Evolutionary conservation across 2,329 filamentous ascomycete genomes (phyloP), one percentile per base, ranked within the genome.

Genomic region (Pleurostoma richardsiae): DNA sequence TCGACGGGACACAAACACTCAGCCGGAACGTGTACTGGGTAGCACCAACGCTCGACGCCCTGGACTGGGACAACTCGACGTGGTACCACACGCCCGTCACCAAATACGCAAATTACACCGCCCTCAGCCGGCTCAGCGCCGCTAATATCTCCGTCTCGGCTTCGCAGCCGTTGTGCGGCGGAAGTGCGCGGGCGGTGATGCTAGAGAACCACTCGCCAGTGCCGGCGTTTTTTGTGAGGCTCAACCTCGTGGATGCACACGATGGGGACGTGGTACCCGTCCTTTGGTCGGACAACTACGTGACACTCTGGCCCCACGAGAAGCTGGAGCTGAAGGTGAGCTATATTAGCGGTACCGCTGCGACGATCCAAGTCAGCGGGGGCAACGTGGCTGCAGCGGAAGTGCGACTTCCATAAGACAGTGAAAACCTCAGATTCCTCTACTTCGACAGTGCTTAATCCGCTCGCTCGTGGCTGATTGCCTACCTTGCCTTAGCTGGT

Each of bases 11-110:
- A 10, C 49, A 53, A 3, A 42, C 46, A 1, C 52, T 83, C 3
- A 81, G 76, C 50, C 68, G 77, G 2, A 83, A 82, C 51, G 74
- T 82, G 0, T 85, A 85, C 64, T 84, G 80, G 79, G 52, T 84
- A 1, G 56, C 74, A 2, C 57, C 61, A 0, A 59, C 62, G 0
- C 47, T 65, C 0, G 81, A 85, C 53, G 59, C 57, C 1, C 58
- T 85, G 4, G 66, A 78, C 49, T 85, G 80, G 80, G 62, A 68
- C 0, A 65, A 71, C 2, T 80, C 80, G 3, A 74, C 70, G 1
- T 85, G 80, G 79, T 82, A 73, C 51, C 65, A 71, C 52, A 85
- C 81, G 0, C 80, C 80, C 0, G 75, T 83, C 1, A 71, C 67
- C 1, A 46, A 66, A 4, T 83, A 73, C 47, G 68, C 71, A 0